Conservation (phyloP, 257 asterid genomes). For the Forsythia suspensa region DNA sequence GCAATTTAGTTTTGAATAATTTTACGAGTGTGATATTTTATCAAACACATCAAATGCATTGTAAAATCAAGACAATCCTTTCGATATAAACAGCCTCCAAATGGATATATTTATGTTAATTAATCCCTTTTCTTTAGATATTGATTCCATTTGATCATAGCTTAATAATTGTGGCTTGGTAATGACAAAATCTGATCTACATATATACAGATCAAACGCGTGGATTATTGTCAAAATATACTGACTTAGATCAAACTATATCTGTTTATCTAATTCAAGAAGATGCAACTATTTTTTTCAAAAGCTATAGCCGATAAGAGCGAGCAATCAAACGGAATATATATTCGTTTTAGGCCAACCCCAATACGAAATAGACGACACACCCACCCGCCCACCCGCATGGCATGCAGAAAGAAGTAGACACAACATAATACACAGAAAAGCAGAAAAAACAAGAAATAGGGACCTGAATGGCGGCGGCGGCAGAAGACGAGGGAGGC, state of each 20-base stretch:
- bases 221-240: background rate
- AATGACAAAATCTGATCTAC: background rate
- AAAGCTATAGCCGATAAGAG: too few species aligned
- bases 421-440: background rate
- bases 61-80: conserved; percentile 18
- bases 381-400: too few species aligned
- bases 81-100: background rate
- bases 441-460: background rate
- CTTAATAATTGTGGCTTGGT: conserved; percentile 1
- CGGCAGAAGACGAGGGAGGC: background rate
- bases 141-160: conserved; percentile 29
- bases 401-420: too few species aligned
- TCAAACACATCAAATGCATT: conserved; percentile 9
- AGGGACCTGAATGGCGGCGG: conserved; percentile 8
- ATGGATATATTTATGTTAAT: background rate
- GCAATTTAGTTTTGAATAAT: conserved; percentile 8
- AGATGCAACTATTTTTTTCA: too few species aligned
- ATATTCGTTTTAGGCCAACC: background rate
- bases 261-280: background rate
- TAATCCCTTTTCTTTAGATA: background rate
- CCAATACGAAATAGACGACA: too few species aligned
- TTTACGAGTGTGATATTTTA: background rate
- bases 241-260: background rate
- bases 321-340: too few species aligned
- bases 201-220: background rate